Evolutionary conservation across 139 green algal genomes (phyloP).

Genomic region (Astrephomene gubernaculifera): DNA sequence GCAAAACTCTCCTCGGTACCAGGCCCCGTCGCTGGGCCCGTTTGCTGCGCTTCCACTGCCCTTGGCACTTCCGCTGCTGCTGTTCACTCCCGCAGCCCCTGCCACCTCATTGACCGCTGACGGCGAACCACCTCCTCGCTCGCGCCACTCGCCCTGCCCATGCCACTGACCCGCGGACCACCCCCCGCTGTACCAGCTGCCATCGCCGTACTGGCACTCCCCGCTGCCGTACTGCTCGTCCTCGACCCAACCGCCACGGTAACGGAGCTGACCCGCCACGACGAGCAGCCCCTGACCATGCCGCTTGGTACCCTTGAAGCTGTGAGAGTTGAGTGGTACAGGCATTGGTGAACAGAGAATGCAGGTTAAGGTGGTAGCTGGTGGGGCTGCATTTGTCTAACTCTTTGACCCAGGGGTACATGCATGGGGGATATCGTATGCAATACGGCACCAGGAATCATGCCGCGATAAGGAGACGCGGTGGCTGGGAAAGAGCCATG

Average conservation of each 20-base stretch:
- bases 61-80: background rate
- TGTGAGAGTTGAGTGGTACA: no score
- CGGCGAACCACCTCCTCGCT: background rate
- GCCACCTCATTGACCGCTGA: background rate
- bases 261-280: background rate
- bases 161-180: conserved; percentile 39
- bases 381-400: no score
- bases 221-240: background rate
- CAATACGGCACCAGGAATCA: no score
- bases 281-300: conserved; percentile 44
- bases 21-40: background rate
- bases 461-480: no score
- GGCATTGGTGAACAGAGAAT: no score
- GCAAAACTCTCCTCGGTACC: conserved; percentile 15
- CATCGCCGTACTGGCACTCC: conserved; percentile 26
- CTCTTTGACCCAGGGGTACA: no score
- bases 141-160: conserved; percentile 38
- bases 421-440: no score
- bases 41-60: background rate
- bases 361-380: no score
- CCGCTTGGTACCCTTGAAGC: conserved; percentile 27
- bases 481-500: no score
- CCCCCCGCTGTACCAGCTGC: conserved; percentile 33
- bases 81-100: no score
- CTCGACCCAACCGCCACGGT: background rate